These are phyloP conservation scores for Neohortaea acidophila DNA, from an alignment of 495 filamentous ascomycete species.

Conservation along the genomic window DNA sequence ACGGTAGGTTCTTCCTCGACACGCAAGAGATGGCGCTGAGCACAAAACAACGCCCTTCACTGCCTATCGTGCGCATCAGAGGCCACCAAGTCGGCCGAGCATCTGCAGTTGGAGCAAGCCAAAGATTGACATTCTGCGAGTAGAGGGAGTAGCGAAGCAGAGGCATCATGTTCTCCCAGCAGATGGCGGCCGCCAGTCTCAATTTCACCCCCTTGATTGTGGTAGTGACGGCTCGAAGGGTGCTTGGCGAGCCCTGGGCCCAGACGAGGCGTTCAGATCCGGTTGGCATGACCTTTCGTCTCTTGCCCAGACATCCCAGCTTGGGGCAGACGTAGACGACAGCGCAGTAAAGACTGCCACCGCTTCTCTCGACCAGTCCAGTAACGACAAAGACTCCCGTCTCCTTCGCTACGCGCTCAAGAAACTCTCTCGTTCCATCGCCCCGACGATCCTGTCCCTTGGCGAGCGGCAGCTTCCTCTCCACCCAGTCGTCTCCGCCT, in stretches of 20 bases:
- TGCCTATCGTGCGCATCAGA: conserved; percentile 64
- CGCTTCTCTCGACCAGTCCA: conserved; percentile 64
- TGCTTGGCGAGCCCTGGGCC: conserved; percentile 72
- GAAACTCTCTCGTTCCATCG: conserved; percentile 69
- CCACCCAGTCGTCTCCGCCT: conserved; percentile 58
- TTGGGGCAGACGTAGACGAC: conserved; percentile 70
- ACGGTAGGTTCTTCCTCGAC: conserved; percentile 38
- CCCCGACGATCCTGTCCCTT: conserved; percentile 38
- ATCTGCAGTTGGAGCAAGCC: conserved; percentile 85
- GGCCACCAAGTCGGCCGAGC: conserved; percentile 68
- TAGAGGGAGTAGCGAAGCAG: conserved; percentile 68
- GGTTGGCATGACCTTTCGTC: conserved; percentile 91
- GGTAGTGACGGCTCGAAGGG: conserved; percentile 67
- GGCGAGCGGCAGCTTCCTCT: conserved; percentile 40
- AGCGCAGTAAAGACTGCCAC: conserved; percentile 71
- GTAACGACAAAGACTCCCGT: conserved; percentile 67
- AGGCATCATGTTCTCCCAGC: conserved; percentile 98
- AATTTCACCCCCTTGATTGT: conserved; percentile 62
- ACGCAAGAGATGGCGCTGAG: conserved; percentile 76
- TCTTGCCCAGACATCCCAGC: conserved; percentile 62
- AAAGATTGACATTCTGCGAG: conserved; percentile 81
- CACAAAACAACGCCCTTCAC: conserved; percentile 76
- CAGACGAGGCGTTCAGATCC: conserved; percentile 71
- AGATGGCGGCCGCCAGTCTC: conserved; percentile 73
- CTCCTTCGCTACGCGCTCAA: conserved; percentile 59